Conservation (phyloP, 2,329 filamentous ascomycete genomes). For the Purpureocillium lavendulum region DNA sequence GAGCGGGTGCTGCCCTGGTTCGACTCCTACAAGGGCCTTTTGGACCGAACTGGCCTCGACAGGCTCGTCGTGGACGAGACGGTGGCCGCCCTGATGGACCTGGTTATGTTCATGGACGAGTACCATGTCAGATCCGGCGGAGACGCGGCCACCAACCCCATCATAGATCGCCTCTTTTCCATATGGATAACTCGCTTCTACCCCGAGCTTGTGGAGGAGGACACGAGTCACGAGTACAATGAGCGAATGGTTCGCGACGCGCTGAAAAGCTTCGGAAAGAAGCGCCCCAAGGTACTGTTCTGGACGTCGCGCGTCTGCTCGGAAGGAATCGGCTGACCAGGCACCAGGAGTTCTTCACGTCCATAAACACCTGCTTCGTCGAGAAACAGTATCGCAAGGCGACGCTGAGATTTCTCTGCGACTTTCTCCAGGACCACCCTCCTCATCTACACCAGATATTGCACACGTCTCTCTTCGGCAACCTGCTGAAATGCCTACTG, state of each 20-base stretch:
- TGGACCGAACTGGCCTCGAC: conserved; percentile 48
- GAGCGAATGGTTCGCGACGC: conserved; percentile 42
- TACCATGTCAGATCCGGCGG: conserved; percentile 35
- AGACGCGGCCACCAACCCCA: conserved; percentile 34
- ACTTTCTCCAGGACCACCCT: conserved; percentile 68
- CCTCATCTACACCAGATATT: conserved; percentile 69
- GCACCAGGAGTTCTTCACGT: conserved; percentile 54
- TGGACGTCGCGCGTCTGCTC: too few species aligned
- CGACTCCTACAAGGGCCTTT: conserved; percentile 33
- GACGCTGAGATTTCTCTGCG: conserved; percentile 58
- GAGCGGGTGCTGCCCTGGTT: conserved; percentile 64
- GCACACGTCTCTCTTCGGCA: conserved; percentile 63
- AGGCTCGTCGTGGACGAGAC: conserved; percentile 57
- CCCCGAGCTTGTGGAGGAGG: conserved; percentile 25
- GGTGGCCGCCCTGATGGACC: conserved; percentile 53
- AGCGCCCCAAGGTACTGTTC: conserved; percentile 46
- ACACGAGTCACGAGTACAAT: conserved; percentile 31
- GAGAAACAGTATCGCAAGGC: conserved; percentile 56
- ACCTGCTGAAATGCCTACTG: conserved; percentile 66
- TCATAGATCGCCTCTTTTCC: conserved; percentile 48
- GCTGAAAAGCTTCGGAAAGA: conserved; percentile 56
- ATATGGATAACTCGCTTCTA: conserved; percentile 47
- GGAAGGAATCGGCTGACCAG: conserved; percentile 1
- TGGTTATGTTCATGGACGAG: conserved; percentile 55
- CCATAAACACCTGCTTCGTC: conserved; percentile 58